These are phyloP conservation scores for Cordyceps tenuipes DNA, from an alignment of 2,329 filamentous ascomycete genomes.

Conservation along the genomic window DNA sequence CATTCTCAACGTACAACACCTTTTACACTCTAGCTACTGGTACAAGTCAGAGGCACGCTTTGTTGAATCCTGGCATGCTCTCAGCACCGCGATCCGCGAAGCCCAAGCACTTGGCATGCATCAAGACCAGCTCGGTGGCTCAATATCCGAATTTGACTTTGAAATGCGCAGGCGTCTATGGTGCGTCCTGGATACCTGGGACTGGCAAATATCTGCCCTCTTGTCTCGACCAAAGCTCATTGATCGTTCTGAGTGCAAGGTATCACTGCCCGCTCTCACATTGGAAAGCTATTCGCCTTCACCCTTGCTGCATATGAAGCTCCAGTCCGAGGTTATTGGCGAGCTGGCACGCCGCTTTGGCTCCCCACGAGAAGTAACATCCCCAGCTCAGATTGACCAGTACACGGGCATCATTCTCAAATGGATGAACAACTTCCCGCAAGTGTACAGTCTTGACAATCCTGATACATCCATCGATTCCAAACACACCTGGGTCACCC, in stretches of 20 bases:
- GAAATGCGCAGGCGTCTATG: conserved; percentile 30
- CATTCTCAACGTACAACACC: conserved; percentile 26
- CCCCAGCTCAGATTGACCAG: conserved; percentile 23
- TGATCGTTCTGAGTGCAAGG: conserved; percentile 12
- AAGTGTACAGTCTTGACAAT: conserved; percentile 28
- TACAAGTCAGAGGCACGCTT: conserved; percentile 29
- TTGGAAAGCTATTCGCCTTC: conserved; percentile 13
- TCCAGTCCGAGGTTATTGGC: conserved; percentile 27
- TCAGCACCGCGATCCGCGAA: conserved; percentile 27
- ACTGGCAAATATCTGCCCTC: conserved; percentile 30
- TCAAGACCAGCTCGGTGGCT: conserved; percentile 21
- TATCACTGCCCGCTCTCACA: conserved; percentile 11
- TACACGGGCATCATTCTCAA: conserved; percentile 28
- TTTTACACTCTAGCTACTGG: conserved; percentile 31
- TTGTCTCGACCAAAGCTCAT: conserved; percentile 17
- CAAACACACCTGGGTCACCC: conserved; percentile 32
- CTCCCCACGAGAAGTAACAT: conserved; percentile 21
- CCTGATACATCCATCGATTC: conserved; percentile 35
- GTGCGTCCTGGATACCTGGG: conserved; percentile 30
- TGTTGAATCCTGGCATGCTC: conserved; percentile 29
- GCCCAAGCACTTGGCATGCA: conserved; percentile 28
- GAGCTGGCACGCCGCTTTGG: conserved; percentile 25
- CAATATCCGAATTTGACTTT: conserved; percentile 25
- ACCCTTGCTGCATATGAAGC: conserved; percentile 23
- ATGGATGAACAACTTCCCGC: conserved; percentile 36